Evolutionary conservation across 1,139 yeast genomes (phyloP), one percentile per base, ranked within the genome.

Genomic region (Debaryomyces robertsiae): DNA sequence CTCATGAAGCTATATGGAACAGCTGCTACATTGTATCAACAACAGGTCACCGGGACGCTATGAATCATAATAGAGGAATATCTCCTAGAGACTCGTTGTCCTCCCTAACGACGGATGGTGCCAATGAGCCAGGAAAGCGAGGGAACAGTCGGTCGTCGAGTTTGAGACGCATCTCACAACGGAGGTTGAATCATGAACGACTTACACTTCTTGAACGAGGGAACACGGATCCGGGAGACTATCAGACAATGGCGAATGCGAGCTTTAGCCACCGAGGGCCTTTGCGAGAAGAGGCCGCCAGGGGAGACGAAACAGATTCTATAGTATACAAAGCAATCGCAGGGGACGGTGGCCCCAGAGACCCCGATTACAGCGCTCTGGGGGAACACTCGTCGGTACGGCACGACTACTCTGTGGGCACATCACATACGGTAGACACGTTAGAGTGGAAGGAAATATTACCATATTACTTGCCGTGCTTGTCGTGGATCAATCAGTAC

Each of bases 391-490:
- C 30, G 17, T 6, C 19, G 27, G 9, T 10, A 16, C 17, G 16
- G 23, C 16, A 23, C 14, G 33, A 29, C 6, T 29, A 30, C 11
- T 29, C 27, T 23, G 67, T 69, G 2, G 51, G 60, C 2, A 41
- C 52, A 18, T 50, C 57, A 5, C 51, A 49, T 9, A 50, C 50
- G 23, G 36, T 55, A 14, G 67, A 62, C 30, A 50, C 48, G 13
- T 48, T 61, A 38, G 46, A 53, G 9, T 64, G 69, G 69, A 51
- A 46, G 13, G 66, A 59, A 14, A 52, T 60, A 10, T 48, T 62
- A 4, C 82, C 90, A 0, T 90, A 91, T 61, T 91, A 91, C 55
- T 61, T 91, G 3, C 98, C 98, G 0, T 81, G 86, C 40, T 68
- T 82, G 41, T 76, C 87, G 1, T 93, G 98, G 98, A 56, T 88